Percentiles rank a stretch among this genome's conserved stretches.
These are phyloP conservation scores for Medicago ruthenica DNA, from an alignment of 306 rosid species.

Conservation along the genomic window DNA sequence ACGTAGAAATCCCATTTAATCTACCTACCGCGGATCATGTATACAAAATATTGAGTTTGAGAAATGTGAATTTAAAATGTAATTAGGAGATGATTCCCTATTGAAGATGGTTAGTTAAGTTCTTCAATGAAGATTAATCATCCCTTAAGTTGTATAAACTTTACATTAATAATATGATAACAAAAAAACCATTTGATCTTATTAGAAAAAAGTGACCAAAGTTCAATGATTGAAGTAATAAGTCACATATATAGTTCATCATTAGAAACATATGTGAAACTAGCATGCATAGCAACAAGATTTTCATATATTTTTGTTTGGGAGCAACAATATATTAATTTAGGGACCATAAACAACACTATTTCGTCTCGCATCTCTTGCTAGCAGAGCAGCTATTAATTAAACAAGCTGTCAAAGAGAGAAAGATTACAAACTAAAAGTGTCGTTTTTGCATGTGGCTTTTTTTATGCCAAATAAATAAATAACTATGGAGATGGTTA, in stretches of 20 bases:
- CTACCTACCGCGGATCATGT: too few species aligned
- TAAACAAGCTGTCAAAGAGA: conserved; percentile 8
- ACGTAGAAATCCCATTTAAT: too few species aligned
- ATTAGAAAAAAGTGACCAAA: neutral
- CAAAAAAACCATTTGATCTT: neutral
- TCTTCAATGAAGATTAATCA: too few species aligned
- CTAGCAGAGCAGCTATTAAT: neutral
- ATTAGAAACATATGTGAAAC: conserved; percentile 5
- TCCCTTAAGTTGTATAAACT: too few species aligned
- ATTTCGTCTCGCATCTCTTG: conserved; percentile 30
- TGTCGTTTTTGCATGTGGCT: conserved; percentile 25
- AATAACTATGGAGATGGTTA: neutral
- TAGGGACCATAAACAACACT: conserved; percentile 33
- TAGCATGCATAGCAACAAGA: neutral
- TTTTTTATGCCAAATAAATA: neutral
- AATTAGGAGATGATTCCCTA: too few species aligned
- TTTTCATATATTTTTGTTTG: neutral
- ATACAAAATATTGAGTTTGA: too few species aligned
- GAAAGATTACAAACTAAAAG: neutral
- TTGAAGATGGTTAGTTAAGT: too few species aligned
- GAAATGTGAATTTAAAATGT: too few species aligned
- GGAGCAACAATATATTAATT: neutral
- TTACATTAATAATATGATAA: too few species aligned
- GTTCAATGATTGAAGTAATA: neutral
- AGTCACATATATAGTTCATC: neutral